Base-by-base conservation (phyloP, 495 filamentous ascomycete genomes). In the Neurospora terricola region DNA sequence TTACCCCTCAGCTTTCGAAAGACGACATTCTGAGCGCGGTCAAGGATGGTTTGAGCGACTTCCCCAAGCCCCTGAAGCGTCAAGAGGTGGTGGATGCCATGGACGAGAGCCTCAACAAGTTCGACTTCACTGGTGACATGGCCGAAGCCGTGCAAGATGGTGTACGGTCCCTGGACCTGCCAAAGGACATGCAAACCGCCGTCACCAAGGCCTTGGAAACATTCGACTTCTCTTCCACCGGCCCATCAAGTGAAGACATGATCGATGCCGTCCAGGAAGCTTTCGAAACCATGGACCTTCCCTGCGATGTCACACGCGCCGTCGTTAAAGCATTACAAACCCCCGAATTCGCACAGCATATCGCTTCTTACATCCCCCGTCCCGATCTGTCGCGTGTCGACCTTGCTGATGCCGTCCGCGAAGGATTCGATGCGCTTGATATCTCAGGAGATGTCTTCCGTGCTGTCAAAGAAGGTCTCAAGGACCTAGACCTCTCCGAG, bases 1-100 rank as follows among this genome's bases (percentile, higher is more conserved):
- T 85, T 6, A 81, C 84, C 2, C 82, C 85, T 6, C 85, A 86
- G 10, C 77, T 88, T 34, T 86, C 84, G 4, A 80, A 82, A 69
- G 85, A 88, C 11, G 87, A 88, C 62, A 82, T 90, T 77, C 40
- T 88, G 16, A 82, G 84, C 69, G 87, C 87, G 21, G 85, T 89
- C 72, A 86, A 82, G 73, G 84, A 89, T 75, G 88, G 86, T 11
- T 75, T 75, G 1, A 84, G 87, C 70, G 83, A 85, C 36, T 84
- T 86, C 66, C 79, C 84, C 76, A 74, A 74, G n/a, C 76, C 81
- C 4, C 75, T 84, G 59, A 80, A 80, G 2, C 68, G 76, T 43
- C 79, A 81, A 37, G 84, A 85, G 71, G 75, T 86, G 48, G 70
- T 86, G 18, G 82, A 82, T 71, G 84, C 84, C 16, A 81, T 86